Conservation (phyloP, 345 rosid genomes). For the Toxicodendron radicans region DNA sequence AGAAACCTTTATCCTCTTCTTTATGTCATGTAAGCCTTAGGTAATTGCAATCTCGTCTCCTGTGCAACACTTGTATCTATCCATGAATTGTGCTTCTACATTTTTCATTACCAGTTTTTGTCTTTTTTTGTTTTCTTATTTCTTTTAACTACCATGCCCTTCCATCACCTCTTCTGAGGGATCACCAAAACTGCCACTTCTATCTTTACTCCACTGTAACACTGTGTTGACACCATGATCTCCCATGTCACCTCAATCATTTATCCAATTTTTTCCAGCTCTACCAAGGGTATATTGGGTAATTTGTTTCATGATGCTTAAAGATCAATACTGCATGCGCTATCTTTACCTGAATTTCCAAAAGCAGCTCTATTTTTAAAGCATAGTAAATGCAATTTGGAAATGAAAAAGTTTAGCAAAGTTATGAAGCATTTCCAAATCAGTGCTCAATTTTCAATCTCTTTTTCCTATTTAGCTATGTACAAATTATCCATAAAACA, state of each 20-base stretch:
- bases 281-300: neutral
- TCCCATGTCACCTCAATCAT: neutral
- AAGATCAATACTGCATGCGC: neutral
- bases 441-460: neutral
- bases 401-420: neutral
- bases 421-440: neutral
- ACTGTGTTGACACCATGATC: neutral
- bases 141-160: neutral
- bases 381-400: neutral
- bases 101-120: neutral
- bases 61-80: neutral
- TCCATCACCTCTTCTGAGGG: neutral
- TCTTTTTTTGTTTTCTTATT: neutral
- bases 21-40: no score
- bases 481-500: neutral
- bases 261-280: neutral
- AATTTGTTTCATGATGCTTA: neutral
- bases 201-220: neutral
- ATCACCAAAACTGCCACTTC: neutral
- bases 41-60: no score
- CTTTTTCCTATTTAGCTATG: neutral
- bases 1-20: neutral
- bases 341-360: constrained; percentile 3
- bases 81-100: neutral
- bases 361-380: neutral